Conservation (phyloP, 2,329 filamentous ascomycete genomes). For the Claviceps sp. region DNA sequence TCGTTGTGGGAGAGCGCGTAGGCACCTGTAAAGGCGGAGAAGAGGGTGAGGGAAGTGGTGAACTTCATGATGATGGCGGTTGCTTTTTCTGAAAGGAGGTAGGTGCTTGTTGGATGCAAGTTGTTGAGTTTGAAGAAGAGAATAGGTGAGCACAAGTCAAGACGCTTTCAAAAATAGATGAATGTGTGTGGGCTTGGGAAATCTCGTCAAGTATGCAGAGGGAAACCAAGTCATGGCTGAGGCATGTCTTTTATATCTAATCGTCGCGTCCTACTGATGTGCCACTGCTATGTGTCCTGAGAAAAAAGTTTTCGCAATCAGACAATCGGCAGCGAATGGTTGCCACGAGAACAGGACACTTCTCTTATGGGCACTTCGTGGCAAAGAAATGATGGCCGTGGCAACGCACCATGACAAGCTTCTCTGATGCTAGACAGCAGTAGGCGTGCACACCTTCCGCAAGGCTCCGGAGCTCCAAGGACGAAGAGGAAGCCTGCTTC, state of each 20-base stretch:
- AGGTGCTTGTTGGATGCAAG: no score
- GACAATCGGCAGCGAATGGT: neutral
- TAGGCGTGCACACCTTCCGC: neutral
- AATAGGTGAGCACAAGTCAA: no score
- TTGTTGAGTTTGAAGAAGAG: neutral
- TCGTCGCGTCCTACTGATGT: neutral
- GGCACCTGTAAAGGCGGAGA: neutral
- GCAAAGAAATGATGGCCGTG: neutral
- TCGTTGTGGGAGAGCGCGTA: neutral
- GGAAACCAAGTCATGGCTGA: neutral
- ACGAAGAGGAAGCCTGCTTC: neutral
- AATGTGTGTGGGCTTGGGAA: neutral
- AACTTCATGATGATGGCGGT: constrained; percentile 3
- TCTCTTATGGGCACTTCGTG: neutral
- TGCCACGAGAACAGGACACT: neutral
- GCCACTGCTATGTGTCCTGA: neutral
- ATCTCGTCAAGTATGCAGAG: neutral
- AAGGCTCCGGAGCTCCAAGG: neutral
- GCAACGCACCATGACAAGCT: neutral
- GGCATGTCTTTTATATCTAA: neutral
- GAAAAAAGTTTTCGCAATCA: neutral
- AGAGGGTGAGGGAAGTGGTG: neutral
- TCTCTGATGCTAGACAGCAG: neutral
- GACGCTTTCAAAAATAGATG: neutral
- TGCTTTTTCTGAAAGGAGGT: neutral